Percentiles rank a stretch among this genome's conserved stretches.
Conservation (phyloP, 805 yeast species). For the Cyberlindnera americana region DNA sequence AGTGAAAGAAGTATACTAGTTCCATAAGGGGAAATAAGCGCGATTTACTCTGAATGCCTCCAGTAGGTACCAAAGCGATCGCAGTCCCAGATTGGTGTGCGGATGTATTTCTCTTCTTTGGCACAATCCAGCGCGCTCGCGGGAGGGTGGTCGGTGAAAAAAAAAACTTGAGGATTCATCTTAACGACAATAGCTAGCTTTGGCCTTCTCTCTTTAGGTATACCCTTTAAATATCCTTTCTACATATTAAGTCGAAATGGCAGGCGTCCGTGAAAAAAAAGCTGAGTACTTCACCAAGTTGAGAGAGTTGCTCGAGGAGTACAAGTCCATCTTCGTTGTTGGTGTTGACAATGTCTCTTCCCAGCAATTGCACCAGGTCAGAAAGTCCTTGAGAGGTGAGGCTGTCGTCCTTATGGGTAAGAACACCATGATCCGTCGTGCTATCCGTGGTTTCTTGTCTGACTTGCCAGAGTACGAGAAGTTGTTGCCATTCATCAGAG, state of each 20-base stretch:
- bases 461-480: slow-evolving; percentile 97
- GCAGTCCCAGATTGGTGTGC: neutral
- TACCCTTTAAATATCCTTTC: slow-evolving; percentile 92
- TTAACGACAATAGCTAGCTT: too few relatives aligned
- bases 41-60: too few relatives aligned
- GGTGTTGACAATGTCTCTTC: slow-evolving; percentile 99
- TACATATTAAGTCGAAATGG: slow-evolving; percentile 90
- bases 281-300: slow-evolving; percentile 92
- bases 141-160: slow-evolving; percentile 1
- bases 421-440: slow-evolving; percentile 99
- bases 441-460: slow-evolving; percentile 90
- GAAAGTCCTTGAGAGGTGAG: slow-evolving; percentile 92
- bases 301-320: slow-evolving; percentile 92
- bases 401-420: slow-evolving; percentile 99
- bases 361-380: slow-evolving; percentile 99
- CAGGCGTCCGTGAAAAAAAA: slow-evolving; percentile 99
- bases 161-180: neutral
- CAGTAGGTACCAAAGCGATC: too few relatives aligned
- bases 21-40: too few relatives aligned
- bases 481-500: slow-evolving; percentile 90
- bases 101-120: neutral
- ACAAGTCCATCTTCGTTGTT: slow-evolving; percentile 97
- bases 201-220: neutral
- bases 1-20: too few relatives aligned
- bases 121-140: too few relatives aligned